These are phyloP conservation scores for Lactifluus subvellereus DNA, from an alignment of 768 basidiomycete species.

Conservation along the genomic window DNA sequence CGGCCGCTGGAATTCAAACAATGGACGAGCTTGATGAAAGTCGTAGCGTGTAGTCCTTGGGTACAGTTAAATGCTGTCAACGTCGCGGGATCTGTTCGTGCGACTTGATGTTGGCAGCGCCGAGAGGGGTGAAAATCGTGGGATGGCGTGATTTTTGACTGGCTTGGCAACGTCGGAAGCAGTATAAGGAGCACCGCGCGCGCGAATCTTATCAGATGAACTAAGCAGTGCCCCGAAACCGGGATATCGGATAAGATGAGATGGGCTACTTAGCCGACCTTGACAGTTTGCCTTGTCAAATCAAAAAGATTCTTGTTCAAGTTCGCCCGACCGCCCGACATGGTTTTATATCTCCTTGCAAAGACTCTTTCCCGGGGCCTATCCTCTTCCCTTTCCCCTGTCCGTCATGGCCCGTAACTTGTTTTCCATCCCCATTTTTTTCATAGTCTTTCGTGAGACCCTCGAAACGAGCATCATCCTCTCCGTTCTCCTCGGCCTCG, in stretches of 20 bases:
- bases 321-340: background rate
- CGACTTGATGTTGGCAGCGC: too few relatives aligned
- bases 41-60: too few relatives aligned
- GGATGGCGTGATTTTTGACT: too few relatives aligned
- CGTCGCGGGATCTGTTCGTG: too few relatives aligned
- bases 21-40: too few relatives aligned
- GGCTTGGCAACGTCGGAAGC: too few relatives aligned
- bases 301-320: too few relatives aligned
- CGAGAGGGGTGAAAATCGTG: too few relatives aligned
- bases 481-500: slow-evolving; percentile 84
- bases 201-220: slow-evolving; percentile 23
- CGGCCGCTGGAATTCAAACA: too few relatives aligned
- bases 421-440: slow-evolving; percentile 91
- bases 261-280: background rate
- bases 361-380: background rate
- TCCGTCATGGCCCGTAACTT: slow-evolving; percentile 59
- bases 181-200: too few relatives aligned
- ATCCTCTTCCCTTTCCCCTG: slow-evolving; percentile 5
- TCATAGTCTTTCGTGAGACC: slow-evolving; percentile 94
- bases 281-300: too few relatives aligned
- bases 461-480: slow-evolving; percentile 91
- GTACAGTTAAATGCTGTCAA: too few relatives aligned
- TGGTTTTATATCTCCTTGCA: slow-evolving; percentile 19
- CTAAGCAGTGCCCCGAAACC: slow-evolving; percentile 12
- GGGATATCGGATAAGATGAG: slow-evolving; percentile 13